phyloP scores from a whole-genome alignment of 2,329 filamentous ascomycete species.

The Neofusicoccum kwambonambiense region DNA sequence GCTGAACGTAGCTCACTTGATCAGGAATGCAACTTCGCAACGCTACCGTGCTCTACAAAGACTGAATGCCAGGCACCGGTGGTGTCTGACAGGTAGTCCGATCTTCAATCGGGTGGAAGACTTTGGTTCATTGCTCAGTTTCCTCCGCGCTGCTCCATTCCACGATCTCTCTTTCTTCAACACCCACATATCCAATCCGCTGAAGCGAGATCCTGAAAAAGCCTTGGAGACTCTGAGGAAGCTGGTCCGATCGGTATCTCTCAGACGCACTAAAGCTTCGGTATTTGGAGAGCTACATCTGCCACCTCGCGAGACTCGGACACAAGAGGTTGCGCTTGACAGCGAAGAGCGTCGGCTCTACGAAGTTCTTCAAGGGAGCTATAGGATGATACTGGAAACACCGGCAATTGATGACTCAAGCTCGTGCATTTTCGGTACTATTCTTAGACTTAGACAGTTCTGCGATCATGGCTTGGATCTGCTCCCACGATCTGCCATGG shows the following conservation, averaged over 20 bases:
- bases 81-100: constrained; percentile 18
- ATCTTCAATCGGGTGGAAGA: constrained; percentile 14
- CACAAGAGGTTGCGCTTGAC: constrained; percentile 21
- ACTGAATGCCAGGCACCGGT: constrained; percentile 4
- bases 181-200: not conserved
- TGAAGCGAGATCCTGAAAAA: not conserved
- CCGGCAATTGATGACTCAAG: not conserved
- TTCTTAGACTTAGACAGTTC: constrained; percentile 29
- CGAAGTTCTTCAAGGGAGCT: constrained; percentile 25
- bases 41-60: too few species aligned
- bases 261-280: not conserved
- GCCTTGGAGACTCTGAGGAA: not conserved
- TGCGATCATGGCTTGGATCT: constrained; percentile 33
- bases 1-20: not conserved
- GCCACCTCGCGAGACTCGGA: constrained; percentile 20
- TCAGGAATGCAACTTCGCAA: not conserved
- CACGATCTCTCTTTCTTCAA: constrained; percentile 16
- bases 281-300: constrained; percentile 20
- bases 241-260: not conserved
- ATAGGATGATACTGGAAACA: constrained; percentile 15
- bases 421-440: constrained; percentile 25
- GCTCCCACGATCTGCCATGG: constrained; percentile 22
- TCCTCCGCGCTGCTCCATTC: constrained; percentile 6
- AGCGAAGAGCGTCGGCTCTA: constrained; percentile 23
- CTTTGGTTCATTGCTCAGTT: constrained; percentile 12